Evolutionary conservation across 257 asterid species (phyloP).

Genomic region (Fraxinus americana): DNA sequence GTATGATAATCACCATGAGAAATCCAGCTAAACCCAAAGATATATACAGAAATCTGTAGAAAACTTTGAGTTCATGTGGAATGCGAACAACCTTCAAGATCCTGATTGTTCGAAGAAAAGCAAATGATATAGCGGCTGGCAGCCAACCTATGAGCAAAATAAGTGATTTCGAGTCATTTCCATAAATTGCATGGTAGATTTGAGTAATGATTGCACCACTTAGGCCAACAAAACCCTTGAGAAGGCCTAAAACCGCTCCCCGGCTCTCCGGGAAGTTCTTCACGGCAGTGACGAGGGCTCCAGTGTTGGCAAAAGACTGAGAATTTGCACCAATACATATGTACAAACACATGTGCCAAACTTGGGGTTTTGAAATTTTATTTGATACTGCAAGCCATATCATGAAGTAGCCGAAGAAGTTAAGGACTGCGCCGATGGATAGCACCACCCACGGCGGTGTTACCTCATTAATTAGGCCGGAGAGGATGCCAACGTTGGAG

Average conservation of each 20-base stretch:
- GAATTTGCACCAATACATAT: slow-evolving; percentile 83
- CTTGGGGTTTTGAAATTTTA: slow-evolving; percentile 50
- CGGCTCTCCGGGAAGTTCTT: slow-evolving; percentile 79
- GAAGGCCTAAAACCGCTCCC: slow-evolving; percentile 51
- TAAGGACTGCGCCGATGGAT: slow-evolving; percentile 62
- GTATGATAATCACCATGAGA: slow-evolving; percentile 46
- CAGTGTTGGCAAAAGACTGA: slow-evolving; percentile 82
- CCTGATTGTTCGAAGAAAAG: slow-evolving; percentile 47
- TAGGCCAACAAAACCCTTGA: slow-evolving; percentile 56
- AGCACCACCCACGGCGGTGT: slow-evolving; percentile 92
- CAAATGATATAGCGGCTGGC: slow-evolving; percentile 51
- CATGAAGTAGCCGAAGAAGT: slow-evolving; percentile 82
- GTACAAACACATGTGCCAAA: slow-evolving; percentile 82
- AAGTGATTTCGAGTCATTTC: slow-evolving; percentile 36
- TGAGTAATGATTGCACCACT: slow-evolving; percentile 63
- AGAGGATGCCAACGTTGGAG: slow-evolving; percentile 63
- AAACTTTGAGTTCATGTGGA: slow-evolving; percentile 50
- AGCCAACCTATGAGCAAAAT: slow-evolving; percentile 65
- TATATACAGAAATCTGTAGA: slow-evolving; percentile 43
- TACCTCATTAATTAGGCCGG: slow-evolving; percentile 78
- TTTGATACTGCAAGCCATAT: slow-evolving; percentile 76
- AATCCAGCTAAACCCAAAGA: slow-evolving; percentile 55
- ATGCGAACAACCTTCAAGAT: slow-evolving; percentile 41
- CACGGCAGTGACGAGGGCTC: slow-evolving; percentile 80
- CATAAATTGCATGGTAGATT: slow-evolving; percentile 45